A percentile compares a stretch with the other conserved stretches of the same genome.
phyloP scores from a whole-genome alignment of 2,329 filamentous ascomycete genomes.

The Exophiala spinifera region DNA sequence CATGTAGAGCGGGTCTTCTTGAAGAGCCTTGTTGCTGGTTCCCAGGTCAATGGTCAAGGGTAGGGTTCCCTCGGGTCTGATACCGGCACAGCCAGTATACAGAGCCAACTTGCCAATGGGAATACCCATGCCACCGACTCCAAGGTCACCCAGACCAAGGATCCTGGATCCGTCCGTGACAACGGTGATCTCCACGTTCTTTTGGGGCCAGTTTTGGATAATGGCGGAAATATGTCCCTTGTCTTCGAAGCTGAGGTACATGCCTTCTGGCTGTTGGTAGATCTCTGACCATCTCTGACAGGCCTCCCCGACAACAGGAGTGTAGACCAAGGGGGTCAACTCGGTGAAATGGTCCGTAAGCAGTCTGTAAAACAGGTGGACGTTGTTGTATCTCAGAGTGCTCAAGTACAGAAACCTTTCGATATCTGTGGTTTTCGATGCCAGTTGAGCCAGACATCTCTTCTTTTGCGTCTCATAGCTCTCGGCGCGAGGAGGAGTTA shows the following conservation, averaged over 20 bases:
- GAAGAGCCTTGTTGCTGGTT: conserved; percentile 59
- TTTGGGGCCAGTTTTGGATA: conserved; percentile 87
- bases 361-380: conserved; percentile 52
- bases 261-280: conserved; percentile 85
- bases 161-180: conserved; percentile 94
- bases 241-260: conserved; percentile 96
- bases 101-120: conserved; percentile 93
- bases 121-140: conserved; percentile 96
- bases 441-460: conserved; percentile 49
- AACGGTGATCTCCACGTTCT: conserved; percentile 89
- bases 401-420: conserved; percentile 52
- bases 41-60: conserved; percentile 63
- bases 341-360: conserved; percentile 48
- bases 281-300: conserved; percentile 95
- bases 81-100: conserved; percentile 93
- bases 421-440: conserved; percentile 46
- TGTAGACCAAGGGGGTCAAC: conserved; percentile 51
- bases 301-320: conserved; percentile 73
- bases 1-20: conserved; percentile 85
- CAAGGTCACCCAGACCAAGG: conserved; percentile 86
- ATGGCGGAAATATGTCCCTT: conserved; percentile 84
- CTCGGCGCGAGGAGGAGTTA: conserved; percentile 49
- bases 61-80: conserved; percentile 70
- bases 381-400: conserved; percentile 50
- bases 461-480: conserved; percentile 49